Base-by-base conservation (phyloP, 2,329 filamentous ascomycete species). In the Epichloe festucae region DNA sequence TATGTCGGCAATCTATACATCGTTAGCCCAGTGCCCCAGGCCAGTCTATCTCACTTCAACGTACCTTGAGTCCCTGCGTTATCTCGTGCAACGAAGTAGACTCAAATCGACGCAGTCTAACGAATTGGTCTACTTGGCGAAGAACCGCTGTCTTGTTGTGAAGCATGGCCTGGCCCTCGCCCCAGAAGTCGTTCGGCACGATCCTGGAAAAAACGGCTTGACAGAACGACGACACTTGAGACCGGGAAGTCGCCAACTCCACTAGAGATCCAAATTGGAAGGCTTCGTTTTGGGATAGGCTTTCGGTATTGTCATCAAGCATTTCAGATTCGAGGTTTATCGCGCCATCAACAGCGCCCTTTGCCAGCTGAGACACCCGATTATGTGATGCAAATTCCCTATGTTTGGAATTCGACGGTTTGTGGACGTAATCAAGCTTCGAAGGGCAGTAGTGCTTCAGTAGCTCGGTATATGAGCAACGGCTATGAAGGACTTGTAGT, bases 181-280 rank as follows among this genome's bases (percentile, higher is more conserved):
- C 89, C 81, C 87, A 95, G 52, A 95, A 84, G 3, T 73, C 77
- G 43, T 74, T 70, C 0, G 91, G 91, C 31, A 98, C 76, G 15
- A 96, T 70, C 53, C 78, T 85, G 19, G 71, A 72, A 34, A 96
- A 62, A 0, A 84, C 82, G 3, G 88, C 85, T 61, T 85, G 85
- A 64, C 89, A 95, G 62, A 95, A 97, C 0, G 87, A 84, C 4
- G 90, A 95, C 2, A 97, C 86, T 46, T 81, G 76, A 1, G 81
- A 70, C 3, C 71, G 57, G 0, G 86, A 78, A 15, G 82, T 88
- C 1, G 89, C 84, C 57, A 87, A 69, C 19, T 85, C 78, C 36
- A 82, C 80, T 44, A 93, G 69, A 12, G 72, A 71, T 14, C 67
- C 58, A 46, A 56, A 54, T n/a, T 57, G 7, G 19, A 31, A 23